A percentile compares a stretch with the other conserved stretches of the same genome.
phyloP scores from a whole-genome alignment of 352 stramenopile genomes.

The Globisporangium mamillatum region DNA sequence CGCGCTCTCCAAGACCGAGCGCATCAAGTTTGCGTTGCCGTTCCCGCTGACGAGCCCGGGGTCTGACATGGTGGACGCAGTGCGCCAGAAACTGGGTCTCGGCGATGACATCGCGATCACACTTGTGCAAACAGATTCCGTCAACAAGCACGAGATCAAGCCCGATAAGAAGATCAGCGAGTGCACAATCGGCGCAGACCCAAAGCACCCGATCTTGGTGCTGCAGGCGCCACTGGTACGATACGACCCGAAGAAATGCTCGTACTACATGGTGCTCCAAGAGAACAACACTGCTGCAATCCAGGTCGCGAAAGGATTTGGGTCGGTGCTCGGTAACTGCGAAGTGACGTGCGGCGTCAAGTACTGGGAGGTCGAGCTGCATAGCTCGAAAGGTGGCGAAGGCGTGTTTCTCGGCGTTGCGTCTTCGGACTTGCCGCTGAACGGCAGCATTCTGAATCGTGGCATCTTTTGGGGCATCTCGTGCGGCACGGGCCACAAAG shows the following conservation, averaged over 20 bases:
- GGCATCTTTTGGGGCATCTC: constrained; percentile 76
- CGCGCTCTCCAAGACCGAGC: constrained; percentile 53
- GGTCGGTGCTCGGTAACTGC: constrained; percentile 56
- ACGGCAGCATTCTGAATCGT: constrained; percentile 53
- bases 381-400: constrained; percentile 47
- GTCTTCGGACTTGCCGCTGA: constrained; percentile 46
- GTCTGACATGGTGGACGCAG: constrained; percentile 55
- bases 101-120: constrained; percentile 52
- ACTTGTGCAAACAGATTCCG: constrained; percentile 73
- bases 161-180: constrained; percentile 55
- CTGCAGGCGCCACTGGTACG: constrained; percentile 60
- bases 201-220: constrained; percentile 70
- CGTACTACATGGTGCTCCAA: constrained; percentile 48
- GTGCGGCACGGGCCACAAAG: constrained; percentile 73
- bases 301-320: constrained; percentile 62
- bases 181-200: constrained; percentile 56
- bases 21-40: constrained; percentile 64
- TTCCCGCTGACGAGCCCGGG: constrained; percentile 54
- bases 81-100: constrained; percentile 47
- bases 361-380: constrained; percentile 79
- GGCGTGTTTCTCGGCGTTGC: constrained; percentile 75
- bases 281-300: constrained; percentile 48
- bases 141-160: constrained; percentile 68
- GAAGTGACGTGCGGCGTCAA: constrained; percentile 64
- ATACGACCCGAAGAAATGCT: constrained; percentile 65